phyloP scores from a whole-genome alignment of 108 stramenopile species.

The Phaeodactylum tricornutum region DNA sequence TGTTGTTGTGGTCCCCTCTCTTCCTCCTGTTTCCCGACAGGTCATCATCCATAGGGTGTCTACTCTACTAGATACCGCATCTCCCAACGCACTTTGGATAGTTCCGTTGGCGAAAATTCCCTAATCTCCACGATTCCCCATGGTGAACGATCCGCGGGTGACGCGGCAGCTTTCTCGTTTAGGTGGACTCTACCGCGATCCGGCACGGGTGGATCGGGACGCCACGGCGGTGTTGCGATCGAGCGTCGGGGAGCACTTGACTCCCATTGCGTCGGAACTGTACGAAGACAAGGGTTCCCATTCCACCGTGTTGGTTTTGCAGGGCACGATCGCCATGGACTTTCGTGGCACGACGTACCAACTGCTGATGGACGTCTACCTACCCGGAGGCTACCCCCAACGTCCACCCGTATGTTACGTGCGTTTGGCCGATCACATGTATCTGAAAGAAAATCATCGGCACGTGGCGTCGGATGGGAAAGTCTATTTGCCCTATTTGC shows the following conservation, averaged over 20 bases:
- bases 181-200: constrained; percentile 71
- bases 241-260: constrained; percentile 42
- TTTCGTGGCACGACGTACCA: constrained; percentile 84
- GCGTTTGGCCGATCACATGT: constrained; percentile 66
- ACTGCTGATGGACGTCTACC: constrained; percentile 85
- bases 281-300: constrained; percentile 53
- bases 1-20: no score
- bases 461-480: constrained; percentile 81
- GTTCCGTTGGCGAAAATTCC: no score
- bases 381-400: constrained; percentile 78
- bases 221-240: constrained; percentile 44
- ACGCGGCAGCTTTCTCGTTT: constrained; percentile 39
- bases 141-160: constrained; percentile 44
- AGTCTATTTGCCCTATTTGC: constrained; percentile 91
- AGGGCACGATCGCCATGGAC: constrained; percentile 86
- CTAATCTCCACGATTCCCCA: no score
- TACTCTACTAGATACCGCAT: no score
- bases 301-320: constrained; percentile 42
- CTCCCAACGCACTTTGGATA: no score
- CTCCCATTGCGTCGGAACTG: constrained; percentile 47
- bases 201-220: constrained; percentile 62
- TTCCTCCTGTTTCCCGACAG: no score
- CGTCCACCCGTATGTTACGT: constrained; percentile 81
- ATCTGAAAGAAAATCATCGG: constrained; percentile 78
- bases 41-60: no score